Base-by-base conservation (phyloP, 1,139 yeast genomes). In the Saccharomyces hybrid region DNA sequence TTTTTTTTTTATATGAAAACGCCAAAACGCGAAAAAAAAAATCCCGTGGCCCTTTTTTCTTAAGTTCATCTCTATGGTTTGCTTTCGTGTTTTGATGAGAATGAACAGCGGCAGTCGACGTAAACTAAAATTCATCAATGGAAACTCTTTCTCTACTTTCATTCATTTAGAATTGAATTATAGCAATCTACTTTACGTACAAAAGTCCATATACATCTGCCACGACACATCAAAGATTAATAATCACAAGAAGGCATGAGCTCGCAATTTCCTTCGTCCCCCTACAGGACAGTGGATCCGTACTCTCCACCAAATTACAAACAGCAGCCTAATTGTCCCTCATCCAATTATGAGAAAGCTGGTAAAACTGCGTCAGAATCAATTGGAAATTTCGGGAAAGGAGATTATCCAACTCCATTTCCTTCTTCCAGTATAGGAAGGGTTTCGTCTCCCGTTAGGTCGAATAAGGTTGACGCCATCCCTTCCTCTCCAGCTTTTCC, bases 351-450 rank as follows among this genome's bases (percentile, higher is more conserved):
- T 23, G 53, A 25, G 11, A n/a, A 28, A 8, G 25, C 25, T 6
- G 26, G 26, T 16, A 50, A 32, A 25, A 25, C 11, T 25, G 27
- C 9, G 6, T 44, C 31, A n/a, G 47, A 20, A 20, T 4, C 27
- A 8, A 7, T 16, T 13, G 20, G 31, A 11, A 28, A 44, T 44
- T 8, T 38, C 26, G 23, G 25, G 11, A 38, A 20, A 14, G 25
- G 2, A 16, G 59, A 56, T n/a, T 66, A 63, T 50, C 83, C 83
- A 11, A 79, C 84, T 0, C 84, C 84, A 6, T 74, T 77, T 58
- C 84, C 84, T 0, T 80, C 84, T 0, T 80, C 84, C 2, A 73
- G 80, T 25, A 61, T 71, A 29, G 82, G 79, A 16, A 69, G 81
- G 2, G 76, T 82, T 1, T 78, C 83, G 1, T 66, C 69, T 1